Evolutionary conservation across 768 basidiomycete genomes (phyloP).

Genomic region (Xerocomus spinulosus): DNA sequence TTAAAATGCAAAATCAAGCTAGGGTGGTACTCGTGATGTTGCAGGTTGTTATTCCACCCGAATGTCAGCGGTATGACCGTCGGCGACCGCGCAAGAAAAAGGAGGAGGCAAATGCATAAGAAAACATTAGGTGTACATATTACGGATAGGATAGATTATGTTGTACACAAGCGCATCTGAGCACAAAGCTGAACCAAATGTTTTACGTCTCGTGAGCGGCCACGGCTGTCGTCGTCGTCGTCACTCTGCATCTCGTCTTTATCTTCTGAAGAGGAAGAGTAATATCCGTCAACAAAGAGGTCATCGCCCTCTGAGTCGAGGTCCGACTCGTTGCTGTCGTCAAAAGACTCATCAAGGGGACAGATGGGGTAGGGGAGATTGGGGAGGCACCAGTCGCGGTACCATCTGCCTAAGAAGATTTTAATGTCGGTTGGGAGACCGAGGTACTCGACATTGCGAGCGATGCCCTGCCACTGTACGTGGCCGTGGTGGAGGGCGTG

Average conservation of each 20-base stretch:
- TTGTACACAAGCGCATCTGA: slow-evolving; percentile 19
- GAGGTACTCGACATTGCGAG: slow-evolving; percentile 87
- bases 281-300: too few relatives aligned
- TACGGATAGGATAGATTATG: neutral
- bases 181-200: slow-evolving; percentile 33
- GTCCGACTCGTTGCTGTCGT: slow-evolving; percentile 35
- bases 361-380: slow-evolving; percentile 15
- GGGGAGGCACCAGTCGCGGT: slow-evolving; percentile 55
- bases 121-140: neutral
- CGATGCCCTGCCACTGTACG: slow-evolving; percentile 82
- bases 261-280: slow-evolving; percentile 22
- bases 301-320: slow-evolving; percentile 17
- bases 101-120: neutral
- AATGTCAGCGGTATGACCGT: slow-evolving; percentile 35
- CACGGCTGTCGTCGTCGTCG: slow-evolving; percentile 36
- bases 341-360: neutral
- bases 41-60: slow-evolving; percentile 30
- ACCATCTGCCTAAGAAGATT: slow-evolving; percentile 72
- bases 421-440: slow-evolving; percentile 73
- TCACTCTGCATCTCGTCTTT: slow-evolving; percentile 36
- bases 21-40: too few relatives aligned
- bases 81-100: slow-evolving; percentile 23
- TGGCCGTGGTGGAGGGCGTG: slow-evolving; percentile 58
- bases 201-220: slow-evolving; percentile 38
- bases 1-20: too few relatives aligned